These are phyloP conservation scores for Linderniella brevidens DNA, from an alignment of 257 asterid genomes.

Conservation along the genomic window DNA sequence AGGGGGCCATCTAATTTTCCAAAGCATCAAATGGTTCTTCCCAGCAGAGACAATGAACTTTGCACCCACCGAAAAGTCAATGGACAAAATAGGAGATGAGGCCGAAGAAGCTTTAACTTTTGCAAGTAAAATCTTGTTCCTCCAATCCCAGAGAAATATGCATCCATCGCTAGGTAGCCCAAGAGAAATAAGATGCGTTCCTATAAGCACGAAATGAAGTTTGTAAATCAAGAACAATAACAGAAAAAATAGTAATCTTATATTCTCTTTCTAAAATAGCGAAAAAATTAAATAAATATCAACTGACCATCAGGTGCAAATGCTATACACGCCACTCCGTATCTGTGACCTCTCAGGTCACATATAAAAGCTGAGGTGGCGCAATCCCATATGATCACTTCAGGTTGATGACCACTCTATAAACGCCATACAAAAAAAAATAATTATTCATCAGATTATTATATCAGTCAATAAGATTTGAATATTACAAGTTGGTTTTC, in stretches of 20 bases:
- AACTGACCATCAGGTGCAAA: slow-evolving; percentile 59
- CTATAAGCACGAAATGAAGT: slow-evolving; percentile 15
- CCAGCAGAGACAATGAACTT: slow-evolving; percentile 38
- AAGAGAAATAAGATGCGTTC: slow-evolving; percentile 44
- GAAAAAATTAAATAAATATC: slow-evolving; percentile 3
- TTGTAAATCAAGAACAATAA: slow-evolving; percentile 4
- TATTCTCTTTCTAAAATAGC: neutral
- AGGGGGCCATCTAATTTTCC: slow-evolving; percentile 34
- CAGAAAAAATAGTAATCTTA: slow-evolving; percentile 4
- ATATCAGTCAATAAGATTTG: neutral
- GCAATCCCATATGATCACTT: slow-evolving; percentile 42
- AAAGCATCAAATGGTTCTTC: slow-evolving; percentile 40
- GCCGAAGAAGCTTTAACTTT: slow-evolving; percentile 33
- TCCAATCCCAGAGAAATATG: slow-evolving; percentile 58
- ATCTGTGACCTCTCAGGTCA: slow-evolving; percentile 47
- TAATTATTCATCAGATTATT: neutral
- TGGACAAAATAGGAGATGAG: slow-evolving; percentile 31
- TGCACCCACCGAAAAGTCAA: slow-evolving; percentile 34
- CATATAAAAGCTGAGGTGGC: slow-evolving; percentile 19
- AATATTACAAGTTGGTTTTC: neutral
- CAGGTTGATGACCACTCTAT: slow-evolving; percentile 34
- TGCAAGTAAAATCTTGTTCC: slow-evolving; percentile 24
- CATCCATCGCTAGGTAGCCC: slow-evolving; percentile 55
- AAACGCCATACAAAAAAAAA: slow-evolving; percentile 1
- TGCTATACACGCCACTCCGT: slow-evolving; percentile 52